Conservation (phyloP, 805 yeast species). For the Groenewaldozyma tartarivorans region DNA sequence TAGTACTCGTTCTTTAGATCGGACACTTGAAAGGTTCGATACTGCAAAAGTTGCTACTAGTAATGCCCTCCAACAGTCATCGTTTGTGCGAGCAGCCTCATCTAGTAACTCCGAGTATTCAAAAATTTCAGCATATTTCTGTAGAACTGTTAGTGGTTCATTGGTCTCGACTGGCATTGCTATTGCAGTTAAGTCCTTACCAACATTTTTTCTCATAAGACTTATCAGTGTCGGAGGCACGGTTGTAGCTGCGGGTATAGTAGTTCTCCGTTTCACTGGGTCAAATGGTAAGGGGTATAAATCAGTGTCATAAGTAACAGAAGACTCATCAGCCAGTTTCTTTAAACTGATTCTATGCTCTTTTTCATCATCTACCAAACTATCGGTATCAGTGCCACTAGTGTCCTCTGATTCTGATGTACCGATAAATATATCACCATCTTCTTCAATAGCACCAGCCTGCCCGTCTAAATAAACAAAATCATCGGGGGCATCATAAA, state of each 20-base stretch:
- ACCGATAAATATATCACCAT: background rate
- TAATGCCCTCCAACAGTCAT: slow-evolving; percentile 49
- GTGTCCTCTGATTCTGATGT: slow-evolving; percentile 4
- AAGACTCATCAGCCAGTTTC: background rate
- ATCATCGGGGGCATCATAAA: slow-evolving; percentile 8
- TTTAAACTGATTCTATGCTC: slow-evolving; percentile 8
- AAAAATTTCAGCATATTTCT: slow-evolving; percentile 66
- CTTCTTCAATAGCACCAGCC: background rate
- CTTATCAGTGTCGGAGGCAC: slow-evolving; percentile 78
- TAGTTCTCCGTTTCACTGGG: slow-evolving; percentile 44
- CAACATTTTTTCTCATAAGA: slow-evolving; percentile 79
- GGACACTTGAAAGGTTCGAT: slow-evolving; percentile 56
- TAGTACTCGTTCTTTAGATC: slow-evolving; percentile 64
- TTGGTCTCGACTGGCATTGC: slow-evolving; percentile 93
- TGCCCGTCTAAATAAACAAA: background rate
- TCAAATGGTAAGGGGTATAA: slow-evolving; percentile 59
- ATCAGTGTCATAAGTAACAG: slow-evolving; percentile 12
- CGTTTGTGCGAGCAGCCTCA: slow-evolving; percentile 43
- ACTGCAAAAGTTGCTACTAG: slow-evolving; percentile 77
- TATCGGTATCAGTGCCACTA: slow-evolving; percentile 12
- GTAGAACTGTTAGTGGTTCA: slow-evolving; percentile 81
- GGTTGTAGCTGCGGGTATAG: slow-evolving; percentile 43
- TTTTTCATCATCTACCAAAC: slow-evolving; percentile 4
- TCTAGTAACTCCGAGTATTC: slow-evolving; percentile 67
- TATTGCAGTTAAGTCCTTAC: slow-evolving; percentile 69